Conservation (phyloP, 2,329 filamentous ascomycete genomes). For the Curvularia lunata region DNA sequence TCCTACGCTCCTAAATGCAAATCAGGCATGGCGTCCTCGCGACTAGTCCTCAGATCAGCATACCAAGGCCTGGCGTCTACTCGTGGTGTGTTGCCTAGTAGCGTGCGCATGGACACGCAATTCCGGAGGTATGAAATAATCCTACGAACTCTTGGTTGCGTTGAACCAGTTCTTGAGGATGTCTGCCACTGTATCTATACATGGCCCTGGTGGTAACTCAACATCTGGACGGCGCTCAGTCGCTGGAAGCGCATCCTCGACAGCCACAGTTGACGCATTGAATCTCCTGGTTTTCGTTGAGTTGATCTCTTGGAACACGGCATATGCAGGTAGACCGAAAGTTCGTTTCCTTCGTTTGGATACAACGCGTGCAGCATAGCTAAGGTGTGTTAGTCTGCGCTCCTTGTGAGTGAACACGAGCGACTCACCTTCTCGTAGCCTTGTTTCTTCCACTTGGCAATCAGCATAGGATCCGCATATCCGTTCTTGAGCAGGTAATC, state of each 20-base stretch:
- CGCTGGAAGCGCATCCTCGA: conserved; percentile 84
- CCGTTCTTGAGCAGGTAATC: conserved; percentile 97
- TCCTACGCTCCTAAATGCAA: not conserved
- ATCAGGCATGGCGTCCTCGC: not conserved
- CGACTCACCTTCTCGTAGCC: conserved; percentile 88
- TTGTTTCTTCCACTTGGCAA: conserved; percentile 99
- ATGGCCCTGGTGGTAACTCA: not conserved
- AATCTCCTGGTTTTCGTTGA: conserved; percentile 89
- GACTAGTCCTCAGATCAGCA: not conserved
- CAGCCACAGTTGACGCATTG: conserved; percentile 97
- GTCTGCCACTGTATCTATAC: not conserved
- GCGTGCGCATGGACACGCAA: not conserved
- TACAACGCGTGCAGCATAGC: conserved; percentile 93
- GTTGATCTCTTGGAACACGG: conserved; percentile 83
- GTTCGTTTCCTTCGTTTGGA: conserved; percentile 99
- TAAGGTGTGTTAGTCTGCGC: conserved; percentile 45
- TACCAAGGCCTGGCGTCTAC: not conserved
- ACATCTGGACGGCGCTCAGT: conserved; percentile 57
- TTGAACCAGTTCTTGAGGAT: not conserved
- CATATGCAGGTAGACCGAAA: conserved; percentile 98
- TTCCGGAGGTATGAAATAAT: not conserved
- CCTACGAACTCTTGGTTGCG: not conserved
- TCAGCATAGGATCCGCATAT: conserved; percentile 92
- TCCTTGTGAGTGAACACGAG: not conserved
- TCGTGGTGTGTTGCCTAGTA: not conserved